These are phyloP conservation scores for Iberis amara DNA, from an alignment of 441 rosid species.

Conservation along the genomic window DNA sequence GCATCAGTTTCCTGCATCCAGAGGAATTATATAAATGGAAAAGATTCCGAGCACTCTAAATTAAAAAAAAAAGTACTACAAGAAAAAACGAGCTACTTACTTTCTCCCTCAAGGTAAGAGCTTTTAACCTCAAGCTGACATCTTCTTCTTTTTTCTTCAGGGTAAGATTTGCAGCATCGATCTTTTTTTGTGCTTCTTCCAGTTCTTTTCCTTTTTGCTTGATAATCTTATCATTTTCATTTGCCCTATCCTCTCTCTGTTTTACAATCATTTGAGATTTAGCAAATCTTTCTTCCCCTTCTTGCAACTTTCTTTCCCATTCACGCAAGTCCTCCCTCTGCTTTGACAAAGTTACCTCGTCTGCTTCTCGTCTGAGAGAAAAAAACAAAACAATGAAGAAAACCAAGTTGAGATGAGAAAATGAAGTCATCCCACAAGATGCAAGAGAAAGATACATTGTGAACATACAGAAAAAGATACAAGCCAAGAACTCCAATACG, in stretches of 20 bases:
- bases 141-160: conserved; percentile 68
- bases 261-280: conserved; percentile 63
- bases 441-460: not conserved
- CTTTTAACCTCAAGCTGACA: conserved; percentile 50
- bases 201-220: conserved; percentile 76
- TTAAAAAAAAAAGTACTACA: conserved; percentile 2
- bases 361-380: conserved; percentile 71
- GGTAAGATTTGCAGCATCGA: conserved; percentile 52
- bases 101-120: conserved; percentile 54
- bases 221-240: conserved; percentile 58
- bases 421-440: not conserved
- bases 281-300: conserved; percentile 85
- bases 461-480: not conserved
- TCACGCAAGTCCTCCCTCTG: conserved; percentile 92
- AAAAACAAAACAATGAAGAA: too few relatives aligned
- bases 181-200: conserved; percentile 70
- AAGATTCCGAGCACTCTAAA: not conserved
- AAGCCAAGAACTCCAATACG: conserved; percentile 23
- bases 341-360: conserved; percentile 57
- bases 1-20: conserved; percentile 55
- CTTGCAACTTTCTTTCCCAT: conserved; percentile 84
- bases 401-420: conserved; percentile 8
- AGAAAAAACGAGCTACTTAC: conserved; percentile 35
- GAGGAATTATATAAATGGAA: conserved; percentile 20
- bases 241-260: conserved; percentile 93